Evolutionary conservation across 2,329 filamentous ascomycete species (phyloP), one percentile per base, ranked within the genome.

Genomic region (Didymella pinodella): DNA sequence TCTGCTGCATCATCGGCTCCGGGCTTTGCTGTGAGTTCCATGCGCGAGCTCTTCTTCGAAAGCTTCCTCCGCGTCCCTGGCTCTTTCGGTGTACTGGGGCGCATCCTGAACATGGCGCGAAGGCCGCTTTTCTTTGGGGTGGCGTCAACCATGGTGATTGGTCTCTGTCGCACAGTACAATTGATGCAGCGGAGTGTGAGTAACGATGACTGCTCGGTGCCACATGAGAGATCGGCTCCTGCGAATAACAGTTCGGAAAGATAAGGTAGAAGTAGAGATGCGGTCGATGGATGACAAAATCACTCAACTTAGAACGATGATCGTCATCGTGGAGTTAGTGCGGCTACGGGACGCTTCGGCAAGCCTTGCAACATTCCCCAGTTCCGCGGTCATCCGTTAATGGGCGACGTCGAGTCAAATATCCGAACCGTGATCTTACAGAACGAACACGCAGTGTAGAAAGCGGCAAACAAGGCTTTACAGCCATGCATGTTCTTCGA

Each of bases 41-140:
- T 43, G 61, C 60, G 62, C 38, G 65, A 68, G 16, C 59, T 62
- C 50, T 63, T 69, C 63, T 71, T 71, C 25, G 68, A 65, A 16
- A 71, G 57, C 49, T 68, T 69, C 44, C 63, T 71, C 28, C 68
- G 64, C 26, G 60, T 36, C 26, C 53, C 58, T 20, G 63, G 40
- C 50, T 68, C 63, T 44, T 64, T 69, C 28, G 54, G 53, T 36
- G 65, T 61, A 31, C 52, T 60, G 5, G 57, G 26, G 46, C 64
- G 61, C 59, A 59, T 62, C 7, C 67, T 63, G 51, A 71, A 69
- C 54, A 69, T 63, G 48, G 65, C 62, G 8, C 60, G 62, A 14
- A 71, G 48, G 16, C 67, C 66, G 36, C 68, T 48, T 46, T 65
- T 69, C 46, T 67, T 71, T 14, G 63, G 61, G 56, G 60, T 57